Percentiles rank a stretch among this genome's conserved stretches.
Conservation (phyloP, 345 rosid species). For the Gossypium bickii region DNA sequence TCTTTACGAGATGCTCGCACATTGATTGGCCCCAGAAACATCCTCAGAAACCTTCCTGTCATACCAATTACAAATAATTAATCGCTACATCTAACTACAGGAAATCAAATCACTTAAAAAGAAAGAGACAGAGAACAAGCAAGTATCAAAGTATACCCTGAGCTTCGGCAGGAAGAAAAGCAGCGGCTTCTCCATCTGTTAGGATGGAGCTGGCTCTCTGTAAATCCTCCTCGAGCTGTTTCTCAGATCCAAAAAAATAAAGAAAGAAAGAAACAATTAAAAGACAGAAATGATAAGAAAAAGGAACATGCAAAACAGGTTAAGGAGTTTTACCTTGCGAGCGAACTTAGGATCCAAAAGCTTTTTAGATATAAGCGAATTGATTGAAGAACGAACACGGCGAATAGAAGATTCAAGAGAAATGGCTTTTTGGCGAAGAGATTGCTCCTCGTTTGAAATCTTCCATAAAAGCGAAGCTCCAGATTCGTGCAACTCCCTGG, state of each 20-base stretch:
- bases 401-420: conserved; percentile 65
- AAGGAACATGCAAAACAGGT: background rate
- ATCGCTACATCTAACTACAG: background rate
- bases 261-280: background rate
- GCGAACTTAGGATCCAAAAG: conserved; percentile 45
- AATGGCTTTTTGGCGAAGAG: conserved; percentile 63
- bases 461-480: conserved; percentile 52
- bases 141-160: conserved; percentile 42
- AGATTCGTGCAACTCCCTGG: conserved; percentile 72
- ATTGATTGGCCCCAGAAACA: conserved; percentile 92
- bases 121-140: background rate
- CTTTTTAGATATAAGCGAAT: conserved; percentile 38
- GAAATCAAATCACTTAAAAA: background rate
- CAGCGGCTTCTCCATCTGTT: conserved; percentile 76
- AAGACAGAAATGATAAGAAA: background rate
- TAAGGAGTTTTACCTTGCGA: conserved; percentile 41
- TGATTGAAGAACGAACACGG: conserved; percentile 52
- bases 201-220: conserved; percentile 67
- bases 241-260: background rate
- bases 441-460: conserved; percentile 59
- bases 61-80: background rate
- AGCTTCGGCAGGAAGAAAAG: conserved; percentile 67
- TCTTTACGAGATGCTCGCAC: conserved; percentile 87
- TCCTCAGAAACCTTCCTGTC: conserved; percentile 68
- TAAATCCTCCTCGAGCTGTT: conserved; percentile 77